Evolutionary conservation across 2,329 filamentous ascomycete species (phyloP), one percentile per base, ranked within the genome.

Genomic region (Chaetomium sp.): DNA sequence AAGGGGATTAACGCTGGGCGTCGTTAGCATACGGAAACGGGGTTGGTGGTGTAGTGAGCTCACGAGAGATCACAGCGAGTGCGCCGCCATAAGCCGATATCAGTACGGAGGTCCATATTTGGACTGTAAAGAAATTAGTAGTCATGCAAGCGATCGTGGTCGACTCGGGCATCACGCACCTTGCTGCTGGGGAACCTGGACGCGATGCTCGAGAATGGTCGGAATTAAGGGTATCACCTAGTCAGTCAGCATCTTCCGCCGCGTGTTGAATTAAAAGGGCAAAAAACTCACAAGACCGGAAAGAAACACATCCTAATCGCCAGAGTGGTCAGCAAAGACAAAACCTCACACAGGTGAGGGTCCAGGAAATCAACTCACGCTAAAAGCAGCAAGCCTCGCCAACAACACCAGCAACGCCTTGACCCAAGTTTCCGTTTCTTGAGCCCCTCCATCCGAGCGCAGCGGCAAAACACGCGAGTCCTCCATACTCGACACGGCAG

Each of bases 31-130:
- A 36, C 9, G 11, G 7, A 38, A 12, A 10, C 6, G 27, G 1
- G 12, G 32, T 19, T 14, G 33, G 35, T 14, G 10, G 32, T n/a
- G 32, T 4, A 44, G 38, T 33, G n/a, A 9, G 58, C 63, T 54
- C 47, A 65, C 63, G 62, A 49, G 62, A 64, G 32, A 57, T 51
- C 5, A 58, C 60, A 1, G 61, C 62, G 33, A 61, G 58, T 10
- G 61, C 61, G n/a, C 62, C 63, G 27, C 62, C 62, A 50, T 63
- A 58, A 6, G 62, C 58, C 5, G 62, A 51, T 27, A 65, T 52
- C 14, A 63, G 54, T 10, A 64, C 57, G 6, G 63, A 61, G 1
- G 54, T 60, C 61, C 62, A 62, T 48, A 65, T 59, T 52, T 64
- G 63, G 12, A 63, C 61, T 59, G 41, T n/a, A 6, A 35, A 3